These are phyloP conservation scores for Mycena indigotica DNA, from an alignment of 768 basidiomycete genomes.

Conservation along the genomic window DNA sequence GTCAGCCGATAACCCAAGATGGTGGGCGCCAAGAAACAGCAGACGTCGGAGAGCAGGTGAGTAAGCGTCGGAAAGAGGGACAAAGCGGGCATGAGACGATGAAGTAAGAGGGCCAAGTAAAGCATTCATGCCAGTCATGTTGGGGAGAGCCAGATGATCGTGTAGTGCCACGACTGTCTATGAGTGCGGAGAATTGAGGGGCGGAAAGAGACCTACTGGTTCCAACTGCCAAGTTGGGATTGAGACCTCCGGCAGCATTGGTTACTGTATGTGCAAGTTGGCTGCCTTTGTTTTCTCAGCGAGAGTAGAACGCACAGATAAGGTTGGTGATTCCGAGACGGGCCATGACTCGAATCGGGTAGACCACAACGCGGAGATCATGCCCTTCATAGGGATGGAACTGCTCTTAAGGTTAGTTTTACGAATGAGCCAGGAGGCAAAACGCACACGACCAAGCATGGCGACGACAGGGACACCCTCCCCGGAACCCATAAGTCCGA, in stretches of 20 bases:
- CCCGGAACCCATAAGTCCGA: constrained; percentile 79
- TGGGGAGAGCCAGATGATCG: constrained; percentile 84
- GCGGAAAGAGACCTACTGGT: constrained; percentile 57
- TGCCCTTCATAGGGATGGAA: constrained; percentile 90
- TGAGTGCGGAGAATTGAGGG: constrained; percentile 5
- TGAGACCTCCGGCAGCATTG: constrained; percentile 85
- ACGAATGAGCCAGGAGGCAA: background rate
- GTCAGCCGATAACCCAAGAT: constrained; percentile 52
- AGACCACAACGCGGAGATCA: constrained; percentile 64
- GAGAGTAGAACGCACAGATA: constrained; percentile 71
- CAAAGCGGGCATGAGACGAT: constrained; percentile 67
- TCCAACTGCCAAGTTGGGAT: constrained; percentile 71
- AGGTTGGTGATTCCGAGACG: constrained; percentile 72
- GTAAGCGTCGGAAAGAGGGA: constrained; percentile 85
- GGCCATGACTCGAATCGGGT: constrained; percentile 80
- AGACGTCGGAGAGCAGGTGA: constrained; percentile 69
- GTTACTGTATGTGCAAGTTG: constrained; percentile 56
- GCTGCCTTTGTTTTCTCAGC: background rate
- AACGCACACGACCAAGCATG: constrained; percentile 81
- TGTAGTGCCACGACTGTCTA: constrained; percentile 77
- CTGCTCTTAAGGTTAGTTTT: constrained; percentile 37
- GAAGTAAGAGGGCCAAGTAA: constrained; percentile 72
- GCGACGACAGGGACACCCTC: constrained; percentile 84
- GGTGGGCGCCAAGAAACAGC: constrained; percentile 70
- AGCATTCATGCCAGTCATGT: constrained; percentile 74